Evolutionary conservation across 2,329 filamentous ascomycete species (phyloP).

Genomic region (Claviceps sp.): DNA sequence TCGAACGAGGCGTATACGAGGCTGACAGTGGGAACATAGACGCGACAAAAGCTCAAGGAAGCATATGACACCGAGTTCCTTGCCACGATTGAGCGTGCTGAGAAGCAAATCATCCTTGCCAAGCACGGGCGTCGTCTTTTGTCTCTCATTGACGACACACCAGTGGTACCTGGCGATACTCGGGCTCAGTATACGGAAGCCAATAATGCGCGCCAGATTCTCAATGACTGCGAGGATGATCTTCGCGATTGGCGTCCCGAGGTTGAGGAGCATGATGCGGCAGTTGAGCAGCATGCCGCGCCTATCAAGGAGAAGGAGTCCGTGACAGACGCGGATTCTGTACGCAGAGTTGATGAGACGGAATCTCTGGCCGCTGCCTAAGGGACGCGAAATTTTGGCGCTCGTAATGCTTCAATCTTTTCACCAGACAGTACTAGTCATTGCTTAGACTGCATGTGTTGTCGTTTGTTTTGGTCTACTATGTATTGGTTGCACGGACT

Average conservation of each 20-base stretch:
- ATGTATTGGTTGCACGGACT: background rate
- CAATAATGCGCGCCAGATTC: slow-evolving; percentile 63
- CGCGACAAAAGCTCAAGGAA: slow-evolving; percentile 90
- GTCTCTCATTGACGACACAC: slow-evolving; percentile 75
- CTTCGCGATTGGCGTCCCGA: slow-evolving; percentile 59
- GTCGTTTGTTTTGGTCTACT: background rate
- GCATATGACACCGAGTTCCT: slow-evolving; percentile 81
- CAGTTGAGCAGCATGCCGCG: slow-evolving; percentile 12
- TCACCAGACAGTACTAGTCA: too few species aligned
- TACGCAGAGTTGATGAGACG: background rate
- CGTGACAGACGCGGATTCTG: slow-evolving; percentile 3
- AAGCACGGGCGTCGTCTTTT: slow-evolving; percentile 79
- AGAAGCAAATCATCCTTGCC: slow-evolving; percentile 92
- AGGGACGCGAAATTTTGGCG: background rate
- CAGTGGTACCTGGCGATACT: slow-evolving; percentile 74
- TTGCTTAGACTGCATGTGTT: background rate
- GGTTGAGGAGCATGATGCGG: slow-evolving; percentile 18
- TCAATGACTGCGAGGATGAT: slow-evolving; percentile 87
- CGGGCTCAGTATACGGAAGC: slow-evolving; percentile 54
- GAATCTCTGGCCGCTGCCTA: background rate
- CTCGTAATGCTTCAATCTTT: too few species aligned
- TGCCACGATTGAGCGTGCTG: slow-evolving; percentile 85
- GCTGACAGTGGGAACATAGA: slow-evolving; percentile 62
- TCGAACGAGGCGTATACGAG: too few species aligned
- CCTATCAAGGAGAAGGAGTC: slow-evolving; percentile 14